Base-by-base conservation (phyloP, 83 land plant species). In the Diphasiastrum complanatum region DNA sequence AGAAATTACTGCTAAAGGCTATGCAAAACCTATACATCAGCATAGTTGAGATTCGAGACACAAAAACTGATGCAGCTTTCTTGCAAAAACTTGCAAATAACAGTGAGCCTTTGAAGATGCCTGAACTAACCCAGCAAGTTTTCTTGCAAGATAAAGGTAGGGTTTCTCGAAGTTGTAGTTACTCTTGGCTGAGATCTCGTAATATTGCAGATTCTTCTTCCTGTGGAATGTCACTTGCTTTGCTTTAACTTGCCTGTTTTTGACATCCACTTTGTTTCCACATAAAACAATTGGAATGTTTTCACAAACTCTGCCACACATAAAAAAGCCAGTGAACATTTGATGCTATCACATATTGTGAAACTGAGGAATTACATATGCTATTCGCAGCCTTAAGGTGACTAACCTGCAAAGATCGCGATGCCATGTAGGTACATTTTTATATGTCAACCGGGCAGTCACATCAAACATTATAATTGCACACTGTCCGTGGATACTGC, bases 381-480 rank as follows among this genome's bases (percentile, higher is more conserved):
- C 8, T 8, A 38, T 8, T 8, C 43, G 14, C 12, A 8, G 43
- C 8, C 12, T 38, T 38, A 3, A 27, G 10, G 51, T 11, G 19
- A 33, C 73, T n/a, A 12, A 64, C 87, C 87, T 58, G 73, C 87
- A 83, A 34, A 83, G 78, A 66, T 83, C 87, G 2, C 87, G 38
- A 31, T 83, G 87, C 87, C 87, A 83, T 28, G 87, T 83, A 18
- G 88, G 88, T 16, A 84, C 88, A 64, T 84, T 84, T 45, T 84
- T 81, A 66, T 84, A 84, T 11, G 88, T 84, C 60, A 81, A 52
- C 4, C 88, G 71, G 18, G 88, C 88, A 51, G 88, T 84, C 18
- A 84, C 88, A 69, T 83, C 87, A 71, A 83, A 83, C 87, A 83
- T 83, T 31, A 83, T 83, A 37, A 83, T 83, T n/a, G 88, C 88